Conservation (phyloP, 495 filamentous ascomycete species). For the Talaromyces borbonicus region DNA sequence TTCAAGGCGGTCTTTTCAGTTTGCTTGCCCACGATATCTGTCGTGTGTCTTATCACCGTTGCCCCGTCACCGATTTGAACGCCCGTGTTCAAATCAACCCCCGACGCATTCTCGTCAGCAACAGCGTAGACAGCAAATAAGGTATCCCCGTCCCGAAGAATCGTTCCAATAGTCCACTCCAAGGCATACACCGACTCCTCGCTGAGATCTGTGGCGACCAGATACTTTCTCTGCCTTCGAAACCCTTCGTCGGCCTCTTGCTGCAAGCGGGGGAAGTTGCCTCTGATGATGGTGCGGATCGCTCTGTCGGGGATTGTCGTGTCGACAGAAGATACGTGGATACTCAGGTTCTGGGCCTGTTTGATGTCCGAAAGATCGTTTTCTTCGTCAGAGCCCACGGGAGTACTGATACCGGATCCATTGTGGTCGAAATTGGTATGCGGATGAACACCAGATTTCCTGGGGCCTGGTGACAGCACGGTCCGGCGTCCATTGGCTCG, state of each 20-base stretch:
- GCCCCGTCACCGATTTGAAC: conserved; percentile 48
- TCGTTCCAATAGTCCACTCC: conserved; percentile 94
- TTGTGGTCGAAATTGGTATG: conserved; percentile 66
- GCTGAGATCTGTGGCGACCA: conserved; percentile 87
- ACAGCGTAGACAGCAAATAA: conserved; percentile 84
- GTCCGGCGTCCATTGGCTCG: conserved; percentile 6
- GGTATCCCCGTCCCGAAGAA: conserved; percentile 92
- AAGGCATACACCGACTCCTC: conserved; percentile 89
- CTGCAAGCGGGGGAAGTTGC: conserved; percentile 65
- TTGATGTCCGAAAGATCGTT: conserved; percentile 74
- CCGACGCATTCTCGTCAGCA: conserved; percentile 64
- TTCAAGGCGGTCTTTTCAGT: conserved; percentile 32
- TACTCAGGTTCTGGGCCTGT: conserved; percentile 71
- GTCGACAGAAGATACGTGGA: conserved; percentile 66
- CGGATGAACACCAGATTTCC: conserved; percentile 66
- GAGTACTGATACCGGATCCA: conserved; percentile 60
- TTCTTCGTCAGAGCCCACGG: conserved; percentile 79
- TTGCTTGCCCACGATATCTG: conserved; percentile 45
- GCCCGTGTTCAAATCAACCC: conserved; percentile 20
- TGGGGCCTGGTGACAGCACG: conserved; percentile 13
- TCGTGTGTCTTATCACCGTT: conserved; percentile 62
- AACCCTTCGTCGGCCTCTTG: conserved; percentile 64
- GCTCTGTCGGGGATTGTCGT: conserved; percentile 69
- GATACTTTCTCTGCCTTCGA: conserved; percentile 71
- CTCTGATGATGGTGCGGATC: conserved; percentile 80